A percentile compares a stretch with the other conserved stretches of the same genome.
Conservation (phyloP, 192 early-diverging fungal genomes). For the Diversispora epigaea region DNA sequence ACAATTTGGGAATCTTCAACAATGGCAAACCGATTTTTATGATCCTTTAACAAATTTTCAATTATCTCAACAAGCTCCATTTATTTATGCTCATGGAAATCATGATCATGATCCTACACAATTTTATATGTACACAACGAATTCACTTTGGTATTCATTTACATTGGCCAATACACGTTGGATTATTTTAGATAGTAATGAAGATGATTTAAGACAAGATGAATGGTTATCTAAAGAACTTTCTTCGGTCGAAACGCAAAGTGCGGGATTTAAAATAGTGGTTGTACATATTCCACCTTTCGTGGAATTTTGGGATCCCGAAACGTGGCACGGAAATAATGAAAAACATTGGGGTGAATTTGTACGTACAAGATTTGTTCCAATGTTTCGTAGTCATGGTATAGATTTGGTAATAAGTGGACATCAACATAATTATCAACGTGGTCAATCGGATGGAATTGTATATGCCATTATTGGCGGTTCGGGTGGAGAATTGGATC, state of each 20-base stretch:
- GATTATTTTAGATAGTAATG: slow-evolving; percentile 69
- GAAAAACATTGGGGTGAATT: slow-evolving; percentile 73
- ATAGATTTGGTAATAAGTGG: slow-evolving; percentile 77
- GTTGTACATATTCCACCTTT: slow-evolving; percentile 75
- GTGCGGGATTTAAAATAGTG: slow-evolving; percentile 62
- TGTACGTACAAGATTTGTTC: slow-evolving; percentile 62
- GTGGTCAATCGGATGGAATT: slow-evolving; percentile 52
- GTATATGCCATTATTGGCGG: slow-evolving; percentile 74
- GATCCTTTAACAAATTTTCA: slow-evolving; percentile 59
- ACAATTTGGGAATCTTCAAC: slow-evolving; percentile 50
- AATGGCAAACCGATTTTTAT: slow-evolving; percentile 72
- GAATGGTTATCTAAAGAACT: slow-evolving; percentile 62
- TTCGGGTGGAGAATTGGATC: slow-evolving; percentile 66
- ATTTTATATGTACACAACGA: slow-evolving; percentile 51
- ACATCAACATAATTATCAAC: slow-evolving; percentile 79
- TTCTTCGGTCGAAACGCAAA: slow-evolving; percentile 48
- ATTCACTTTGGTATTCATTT: slow-evolving; percentile 56
- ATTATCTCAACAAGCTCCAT: slow-evolving; percentile 56
- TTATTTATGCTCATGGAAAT: slow-evolving; percentile 75
- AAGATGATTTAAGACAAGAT: slow-evolving; percentile 60
- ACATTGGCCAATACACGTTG: slow-evolving; percentile 62
- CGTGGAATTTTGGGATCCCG: slow-evolving; percentile 74
- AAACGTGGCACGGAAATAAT: slow-evolving; percentile 62
- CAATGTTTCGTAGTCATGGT: slow-evolving; percentile 60
- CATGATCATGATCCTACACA: slow-evolving; percentile 66